A percentile compares a stretch with the other conserved stretches of the same genome.
These are phyloP conservation scores for Metarhizium guizhouense DNA, from an alignment of 2,329 filamentous ascomycete genomes.

Conservation along the genomic window DNA sequence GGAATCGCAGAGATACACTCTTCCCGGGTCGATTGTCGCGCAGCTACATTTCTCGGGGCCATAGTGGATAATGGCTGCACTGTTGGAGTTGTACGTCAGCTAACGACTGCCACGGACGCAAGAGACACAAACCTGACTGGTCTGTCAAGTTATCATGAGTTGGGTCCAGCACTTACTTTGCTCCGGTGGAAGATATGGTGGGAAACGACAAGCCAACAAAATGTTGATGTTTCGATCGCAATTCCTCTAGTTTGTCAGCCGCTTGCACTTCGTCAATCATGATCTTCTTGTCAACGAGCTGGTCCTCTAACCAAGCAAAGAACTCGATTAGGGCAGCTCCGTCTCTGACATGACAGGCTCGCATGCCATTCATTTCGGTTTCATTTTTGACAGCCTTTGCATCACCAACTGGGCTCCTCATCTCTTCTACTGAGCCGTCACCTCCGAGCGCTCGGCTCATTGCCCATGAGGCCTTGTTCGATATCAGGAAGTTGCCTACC, in stretches of 20 bases:
- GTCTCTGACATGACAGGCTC: slow-evolving; percentile 85
- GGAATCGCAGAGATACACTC: slow-evolving; percentile 92
- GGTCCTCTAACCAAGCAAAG: slow-evolving; percentile 93
- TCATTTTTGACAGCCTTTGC: slow-evolving; percentile 93
- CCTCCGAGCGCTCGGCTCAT: slow-evolving; percentile 79
- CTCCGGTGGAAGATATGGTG: slow-evolving; percentile 89
- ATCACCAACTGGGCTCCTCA: slow-evolving; percentile 79
- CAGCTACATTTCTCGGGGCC: slow-evolving; percentile 77
- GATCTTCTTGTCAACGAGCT: slow-evolving; percentile 64
- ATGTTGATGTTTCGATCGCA: slow-evolving; percentile 58
- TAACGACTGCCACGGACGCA: neutral
- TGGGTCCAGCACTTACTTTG: slow-evolving; percentile 42
- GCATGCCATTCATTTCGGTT: slow-evolving; percentile 84
- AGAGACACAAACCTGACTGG: no score
- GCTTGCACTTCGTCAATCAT: slow-evolving; percentile 79
- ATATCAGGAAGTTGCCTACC: slow-evolving; percentile 68
- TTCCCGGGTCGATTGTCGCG: slow-evolving; percentile 71
- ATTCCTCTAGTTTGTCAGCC: slow-evolving; percentile 80
- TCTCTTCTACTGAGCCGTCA: slow-evolving; percentile 74
- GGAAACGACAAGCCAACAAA: slow-evolving; percentile 90
- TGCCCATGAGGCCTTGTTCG: slow-evolving; percentile 88
- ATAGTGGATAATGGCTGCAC: slow-evolving; percentile 94
- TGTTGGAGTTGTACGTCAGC: slow-evolving; percentile 25
- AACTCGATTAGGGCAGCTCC: slow-evolving; percentile 85
- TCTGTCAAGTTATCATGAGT: neutral